phyloP scores from a whole-genome alignment of 805 yeast species.

The Saturnispora sanitii region DNA sequence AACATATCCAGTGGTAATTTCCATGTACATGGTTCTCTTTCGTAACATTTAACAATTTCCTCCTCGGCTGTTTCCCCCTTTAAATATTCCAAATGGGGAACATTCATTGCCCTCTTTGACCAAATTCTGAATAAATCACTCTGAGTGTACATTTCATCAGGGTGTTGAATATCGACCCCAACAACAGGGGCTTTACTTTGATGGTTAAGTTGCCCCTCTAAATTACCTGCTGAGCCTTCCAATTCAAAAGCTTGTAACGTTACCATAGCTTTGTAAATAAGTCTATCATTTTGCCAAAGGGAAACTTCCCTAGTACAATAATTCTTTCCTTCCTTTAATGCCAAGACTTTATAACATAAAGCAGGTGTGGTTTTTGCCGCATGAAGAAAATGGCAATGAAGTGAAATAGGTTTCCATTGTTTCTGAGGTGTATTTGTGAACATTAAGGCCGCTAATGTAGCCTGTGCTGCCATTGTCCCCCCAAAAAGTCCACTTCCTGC shows the following conservation, averaged over 20 bases:
- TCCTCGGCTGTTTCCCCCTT: slow-evolving; percentile 15
- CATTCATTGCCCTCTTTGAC: slow-evolving; percentile 18
- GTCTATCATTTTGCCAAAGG: slow-evolving; percentile 42
- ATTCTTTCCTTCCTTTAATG: slow-evolving; percentile 42
- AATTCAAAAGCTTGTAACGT: slow-evolving; percentile 31
- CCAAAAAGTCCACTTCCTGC: slow-evolving; percentile 60
- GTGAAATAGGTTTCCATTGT: slow-evolving; percentile 44
- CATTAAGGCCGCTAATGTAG: slow-evolving; percentile 49
- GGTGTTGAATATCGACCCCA: slow-evolving; percentile 22
- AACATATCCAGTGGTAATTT: slow-evolving; percentile 26
- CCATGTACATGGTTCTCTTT: slow-evolving; percentile 28
- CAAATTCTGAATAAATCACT: slow-evolving; percentile 22
- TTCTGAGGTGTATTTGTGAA: slow-evolving; percentile 31
- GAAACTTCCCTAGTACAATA: slow-evolving; percentile 44
- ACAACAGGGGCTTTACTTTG: slow-evolving; percentile 21
- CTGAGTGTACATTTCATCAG: slow-evolving; percentile 23
- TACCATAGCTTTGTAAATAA: slow-evolving; percentile 44
- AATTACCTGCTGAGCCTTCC: slow-evolving; percentile 26
- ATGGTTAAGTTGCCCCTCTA: slow-evolving; percentile 23
- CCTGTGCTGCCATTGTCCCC: slow-evolving; percentile 58
- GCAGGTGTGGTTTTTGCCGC: slow-evolving; percentile 41
- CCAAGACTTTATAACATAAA: slow-evolving; percentile 44
- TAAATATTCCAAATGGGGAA: slow-evolving; percentile 19
- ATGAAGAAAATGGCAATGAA: slow-evolving; percentile 52
- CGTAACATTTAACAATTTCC: slow-evolving; percentile 20